Evolutionary conservation across 2,329 filamentous ascomycete species (phyloP).

Genomic region (Bertia moriformis): DNA sequence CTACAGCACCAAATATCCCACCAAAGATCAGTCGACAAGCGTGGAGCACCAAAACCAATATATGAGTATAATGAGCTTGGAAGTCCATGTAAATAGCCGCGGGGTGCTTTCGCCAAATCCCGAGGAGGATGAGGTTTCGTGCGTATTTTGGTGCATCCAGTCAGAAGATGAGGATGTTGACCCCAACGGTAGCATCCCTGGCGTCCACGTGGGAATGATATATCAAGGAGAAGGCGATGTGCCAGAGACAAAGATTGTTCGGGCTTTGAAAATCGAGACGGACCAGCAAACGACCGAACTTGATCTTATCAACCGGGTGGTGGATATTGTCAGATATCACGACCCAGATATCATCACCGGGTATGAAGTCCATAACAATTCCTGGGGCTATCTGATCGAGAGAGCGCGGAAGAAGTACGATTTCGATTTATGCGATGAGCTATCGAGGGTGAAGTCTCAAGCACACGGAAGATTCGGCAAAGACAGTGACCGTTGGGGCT

Average conservation of each 20-base stretch:
- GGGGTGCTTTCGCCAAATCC: conserved; percentile 74
- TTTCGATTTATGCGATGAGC: conserved; percentile 77
- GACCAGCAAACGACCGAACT: conserved; percentile 67
- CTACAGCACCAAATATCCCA: conserved; percentile 74
- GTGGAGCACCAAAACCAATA: conserved; percentile 76
- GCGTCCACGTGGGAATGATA: conserved; percentile 50
- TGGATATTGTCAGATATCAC: conserved; percentile 67
- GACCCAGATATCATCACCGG: conserved; percentile 91
- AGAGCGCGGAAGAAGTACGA: conserved; percentile 75
- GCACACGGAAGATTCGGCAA: conserved; percentile 75
- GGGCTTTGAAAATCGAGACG: conserved; percentile 43
- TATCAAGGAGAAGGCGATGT: conserved; percentile 46
- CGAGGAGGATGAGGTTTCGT: conserved; percentile 74
- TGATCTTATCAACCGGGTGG: conserved; percentile 70
- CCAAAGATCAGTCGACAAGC: conserved; percentile 58
- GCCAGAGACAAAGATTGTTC: background rate
- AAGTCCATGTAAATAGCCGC: conserved; percentile 80
- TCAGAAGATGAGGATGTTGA: conserved; percentile 50
- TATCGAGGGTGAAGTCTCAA: conserved; percentile 75
- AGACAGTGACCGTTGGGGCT: conserved; percentile 80
- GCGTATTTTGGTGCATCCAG: conserved; percentile 81
- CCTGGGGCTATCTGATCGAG: conserved; percentile 93
- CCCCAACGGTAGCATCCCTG: conserved; percentile 23
- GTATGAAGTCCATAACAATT: conserved; percentile 83
- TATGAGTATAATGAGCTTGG: conserved; percentile 92